Evolutionary conservation across 371 early-diverging fungal genomes (phyloP).

Genomic region (Mucor velutinosus): DNA sequence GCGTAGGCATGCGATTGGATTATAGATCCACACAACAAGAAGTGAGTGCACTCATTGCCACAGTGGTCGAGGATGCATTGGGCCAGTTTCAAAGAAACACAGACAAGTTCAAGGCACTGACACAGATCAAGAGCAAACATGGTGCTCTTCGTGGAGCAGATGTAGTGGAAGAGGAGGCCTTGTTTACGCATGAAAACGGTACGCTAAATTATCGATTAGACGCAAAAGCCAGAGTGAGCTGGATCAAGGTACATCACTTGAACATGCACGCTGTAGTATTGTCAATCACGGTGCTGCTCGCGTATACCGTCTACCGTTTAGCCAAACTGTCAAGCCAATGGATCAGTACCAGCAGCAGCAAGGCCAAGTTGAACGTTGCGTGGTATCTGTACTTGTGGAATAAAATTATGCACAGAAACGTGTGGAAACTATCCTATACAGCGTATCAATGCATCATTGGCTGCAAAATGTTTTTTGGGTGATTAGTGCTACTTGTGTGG

Average conservation of each 20-base stretch:
- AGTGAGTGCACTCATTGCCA: neutral
- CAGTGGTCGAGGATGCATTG: constrained; percentile 1
- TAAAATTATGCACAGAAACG: neutral
- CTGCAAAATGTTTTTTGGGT: no score
- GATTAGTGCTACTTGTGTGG: no score
- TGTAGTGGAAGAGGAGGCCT: constrained; percentile 33
- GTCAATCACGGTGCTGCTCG: neutral
- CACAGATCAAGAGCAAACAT: constrained; percentile 21
- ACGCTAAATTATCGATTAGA: constrained; percentile 22
- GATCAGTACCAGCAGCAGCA: neutral
- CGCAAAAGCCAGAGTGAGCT: constrained; percentile 20
- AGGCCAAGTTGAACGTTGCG: neutral
- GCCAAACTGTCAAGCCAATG: neutral
- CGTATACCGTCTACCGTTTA: neutral
- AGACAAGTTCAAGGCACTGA: constrained; percentile 15
- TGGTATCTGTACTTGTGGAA: neutral
- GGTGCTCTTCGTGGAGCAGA: constrained; percentile 25
- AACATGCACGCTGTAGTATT: constrained; percentile 18
- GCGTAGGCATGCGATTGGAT: neutral
- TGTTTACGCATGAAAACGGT: constrained; percentile 19
- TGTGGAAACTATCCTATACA: neutral
- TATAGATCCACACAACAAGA: neutral
- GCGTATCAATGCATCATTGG: neutral
- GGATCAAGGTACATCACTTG: constrained; percentile 28
- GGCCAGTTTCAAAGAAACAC: constrained; percentile 5